A percentile compares a stretch with the other conserved stretches of the same genome.
These are phyloP conservation scores for Suillus discolor DNA, from an alignment of 768 basidiomycete genomes.

Conservation along the genomic window DNA sequence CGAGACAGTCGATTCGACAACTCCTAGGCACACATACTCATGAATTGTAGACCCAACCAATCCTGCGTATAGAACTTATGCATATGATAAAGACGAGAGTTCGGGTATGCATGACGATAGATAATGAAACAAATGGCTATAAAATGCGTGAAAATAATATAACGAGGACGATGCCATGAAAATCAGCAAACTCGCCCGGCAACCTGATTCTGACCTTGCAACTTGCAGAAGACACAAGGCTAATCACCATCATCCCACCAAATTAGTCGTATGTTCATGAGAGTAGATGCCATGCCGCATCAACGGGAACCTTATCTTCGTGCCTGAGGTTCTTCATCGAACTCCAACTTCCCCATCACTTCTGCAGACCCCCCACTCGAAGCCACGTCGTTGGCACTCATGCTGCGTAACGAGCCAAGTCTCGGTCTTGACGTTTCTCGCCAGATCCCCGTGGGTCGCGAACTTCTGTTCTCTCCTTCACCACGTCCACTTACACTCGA, in stretches of 20 bases:
- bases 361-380: conserved; percentile 36
- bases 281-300: background rate
- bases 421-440: conserved; percentile 20
- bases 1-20: background rate
- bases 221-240: background rate
- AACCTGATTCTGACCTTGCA: background rate
- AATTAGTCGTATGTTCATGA: background rate
- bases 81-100: conserved; percentile 8
- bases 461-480: conserved; percentile 10
- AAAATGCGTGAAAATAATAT: conserved; percentile 9
- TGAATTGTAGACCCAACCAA: background rate
- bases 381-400: conserved; percentile 21
- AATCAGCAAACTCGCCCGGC: background rate
- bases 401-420: conserved; percentile 35
- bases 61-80: conserved; percentile 8
- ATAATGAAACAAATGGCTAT: conserved; percentile 4
- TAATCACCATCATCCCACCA: background rate
- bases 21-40: background rate
- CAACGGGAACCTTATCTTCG: conserved; percentile 1
- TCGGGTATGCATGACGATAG: conserved; percentile 8
- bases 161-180: background rate
- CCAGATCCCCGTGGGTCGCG: background rate
- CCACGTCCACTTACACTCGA: conserved; percentile 6
- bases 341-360: conserved; percentile 41
- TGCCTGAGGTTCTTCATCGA: conserved; percentile 25